phyloP scores from a whole-genome alignment of 352 stramenopile genomes.

The Phytophthora pisi region DNA sequence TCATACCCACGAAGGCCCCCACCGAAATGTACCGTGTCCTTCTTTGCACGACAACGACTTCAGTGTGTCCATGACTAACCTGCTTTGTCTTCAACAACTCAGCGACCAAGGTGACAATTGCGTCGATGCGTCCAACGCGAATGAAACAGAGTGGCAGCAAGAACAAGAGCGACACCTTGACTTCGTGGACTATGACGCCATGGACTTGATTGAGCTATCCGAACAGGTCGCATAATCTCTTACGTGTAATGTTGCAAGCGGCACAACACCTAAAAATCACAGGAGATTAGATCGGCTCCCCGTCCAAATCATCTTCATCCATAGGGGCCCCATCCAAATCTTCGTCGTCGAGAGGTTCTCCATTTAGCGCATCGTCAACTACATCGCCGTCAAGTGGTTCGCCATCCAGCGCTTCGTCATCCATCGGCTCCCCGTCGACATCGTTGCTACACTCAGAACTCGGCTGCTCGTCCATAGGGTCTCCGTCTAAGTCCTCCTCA shows the following conservation, averaged over 20 bases:
- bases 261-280: not conserved
- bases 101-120: conserved; percentile 17
- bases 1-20: not conserved
- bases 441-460: conserved; percentile 20
- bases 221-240: conserved; percentile 18
- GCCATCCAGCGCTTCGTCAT: conserved; percentile 49
- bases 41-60: conserved; percentile 5
- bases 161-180: conserved; percentile 27
- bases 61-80: not conserved
- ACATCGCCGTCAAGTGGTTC: conserved; percentile 44
- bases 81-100: conserved; percentile 2
- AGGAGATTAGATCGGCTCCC: conserved; percentile 28
- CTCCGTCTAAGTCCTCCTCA: conserved; percentile 52
- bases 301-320: conserved; percentile 57
- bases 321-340: conserved; percentile 51
- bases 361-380: conserved; percentile 43
- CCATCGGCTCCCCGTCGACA: conserved; percentile 51
- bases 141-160: conserved; percentile 22
- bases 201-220: conserved; percentile 39
- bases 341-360: conserved; percentile 43
- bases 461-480: conserved; percentile 30
- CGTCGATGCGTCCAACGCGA: conserved; percentile 5
- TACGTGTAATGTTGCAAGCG: no score
- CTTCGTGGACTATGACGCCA: conserved; percentile 30
- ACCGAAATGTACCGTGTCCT: conserved; percentile 18